A percentile compares a stretch with the other conserved stretches of the same genome.
These are phyloP conservation scores for Lachancea mirantina DNA, from an alignment of 805 yeast genomes.

Conservation along the genomic window DNA sequence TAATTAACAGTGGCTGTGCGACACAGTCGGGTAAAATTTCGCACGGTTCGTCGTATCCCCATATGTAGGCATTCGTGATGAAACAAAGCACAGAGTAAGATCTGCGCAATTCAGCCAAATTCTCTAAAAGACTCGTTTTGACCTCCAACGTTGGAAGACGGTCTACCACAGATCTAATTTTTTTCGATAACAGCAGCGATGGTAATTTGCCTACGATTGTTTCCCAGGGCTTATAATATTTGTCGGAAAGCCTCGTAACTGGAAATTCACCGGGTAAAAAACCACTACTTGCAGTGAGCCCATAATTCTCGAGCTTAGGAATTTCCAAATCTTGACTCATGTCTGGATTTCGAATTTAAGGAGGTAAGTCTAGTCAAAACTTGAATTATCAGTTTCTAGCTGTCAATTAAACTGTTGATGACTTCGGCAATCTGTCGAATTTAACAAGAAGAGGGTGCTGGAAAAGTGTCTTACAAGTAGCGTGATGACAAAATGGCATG, in stretches of 20 bases:
- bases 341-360: too few species aligned
- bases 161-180: conserved; percentile 59
- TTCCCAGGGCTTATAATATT: conserved; percentile 77
- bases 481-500: too few species aligned
- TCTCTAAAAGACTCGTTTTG: conserved; percentile 32
- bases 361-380: too few species aligned
- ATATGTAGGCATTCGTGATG: conserved; percentile 79
- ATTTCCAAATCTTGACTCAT: conserved; percentile 25
- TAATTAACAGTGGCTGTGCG: conserved; percentile 61
- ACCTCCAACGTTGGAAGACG: conserved; percentile 50
- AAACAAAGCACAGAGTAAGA: conserved; percentile 78
- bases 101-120: conserved; percentile 55
- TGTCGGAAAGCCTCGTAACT: conserved; percentile 47
- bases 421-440: too few species aligned
- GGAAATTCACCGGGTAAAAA: conserved; percentile 72
- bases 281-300: conserved; percentile 63
- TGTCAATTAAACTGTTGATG: too few species aligned
- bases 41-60: conserved; percentile 65
- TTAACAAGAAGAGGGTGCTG: too few species aligned
- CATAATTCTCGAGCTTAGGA: conserved; percentile 57
- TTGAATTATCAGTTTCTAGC: too few species aligned
- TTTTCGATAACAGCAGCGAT: conserved; percentile 58
- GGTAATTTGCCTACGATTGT: conserved; percentile 57
- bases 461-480: too few species aligned
- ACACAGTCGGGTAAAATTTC: conserved; percentile 60